Base-by-base conservation (phyloP, 106 monocot species). In the Ottelia alismoides region DNA sequence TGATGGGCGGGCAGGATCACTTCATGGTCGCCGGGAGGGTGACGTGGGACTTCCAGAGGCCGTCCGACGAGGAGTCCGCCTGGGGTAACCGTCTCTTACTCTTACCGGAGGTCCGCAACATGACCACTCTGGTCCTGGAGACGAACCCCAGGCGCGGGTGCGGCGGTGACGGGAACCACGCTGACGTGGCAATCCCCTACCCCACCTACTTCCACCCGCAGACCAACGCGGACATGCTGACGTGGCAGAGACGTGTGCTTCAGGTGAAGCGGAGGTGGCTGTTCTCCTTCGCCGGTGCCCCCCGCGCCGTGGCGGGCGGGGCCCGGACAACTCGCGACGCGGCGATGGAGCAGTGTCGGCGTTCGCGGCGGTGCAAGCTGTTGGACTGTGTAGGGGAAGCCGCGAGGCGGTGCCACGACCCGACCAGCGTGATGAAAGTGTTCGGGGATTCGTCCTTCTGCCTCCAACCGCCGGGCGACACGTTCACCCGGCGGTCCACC, bases 171-270 rank as follows among this genome's bases (percentile, higher is more conserved):
- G 10, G 40, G 40, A 43, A 16, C 40, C 40, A 16, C 40, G 16
- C 6, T 43, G 74, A 81, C 57, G 40, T 43, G 16, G 40, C 40
- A 6, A 65, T 87, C 2, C 81, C 87, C 0, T 86, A 81, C 22
- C 80, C 85, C 6, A 74, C 80, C 10, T 86, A 80, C 58, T 86
- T 86, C 57, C 85, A 86, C 53, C 85, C 85, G 0, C 67, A 70
- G 0, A 65, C 22, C 25, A 63, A 74, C 45, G 65, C 23, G 11
- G 67, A 87, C 53, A 65, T 87, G 25, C 53, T 66, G 20, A 3
- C 17, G 4, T 81, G 87, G 87, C 81, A 87, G 62, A 64, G 69
- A 18, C 21, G 75, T 19, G 61, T 81, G 66, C 71, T 74, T 50
- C 59, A 55, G 9, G 16, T 61, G 59, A 59, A 87, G 46, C 24